phyloP scores from a whole-genome alignment of 2,329 filamentous ascomycete species.

The Metarhizium album region DNA sequence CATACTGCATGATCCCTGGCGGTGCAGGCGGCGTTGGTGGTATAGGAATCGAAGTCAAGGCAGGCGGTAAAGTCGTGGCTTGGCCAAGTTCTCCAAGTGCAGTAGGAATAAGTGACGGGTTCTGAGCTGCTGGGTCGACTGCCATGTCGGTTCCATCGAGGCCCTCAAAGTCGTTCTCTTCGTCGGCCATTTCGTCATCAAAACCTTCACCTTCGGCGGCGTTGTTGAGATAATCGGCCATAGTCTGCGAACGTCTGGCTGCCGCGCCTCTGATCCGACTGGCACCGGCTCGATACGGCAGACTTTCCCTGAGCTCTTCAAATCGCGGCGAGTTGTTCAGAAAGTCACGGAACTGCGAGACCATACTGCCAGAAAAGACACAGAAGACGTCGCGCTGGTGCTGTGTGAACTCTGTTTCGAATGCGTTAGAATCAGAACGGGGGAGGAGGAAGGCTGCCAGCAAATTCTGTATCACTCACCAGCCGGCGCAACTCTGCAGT shows the following conservation, averaged over 20 bases:
- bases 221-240: conserved; percentile 12
- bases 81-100: conserved; percentile 4
- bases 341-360: conserved; percentile 64
- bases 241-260: conserved; percentile 8
- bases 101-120: conserved; percentile 9
- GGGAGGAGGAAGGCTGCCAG: not conserved
- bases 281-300: conserved; percentile 10
- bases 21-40: conserved; percentile 18
- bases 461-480: conserved; percentile 33
- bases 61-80: conserved; percentile 2
- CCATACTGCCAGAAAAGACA: conserved; percentile 86
- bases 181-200: conserved; percentile 33
- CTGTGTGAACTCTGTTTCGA: conserved; percentile 68
- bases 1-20: conserved; percentile 14
- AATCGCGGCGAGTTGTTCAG: conserved; percentile 51
- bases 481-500: conserved; percentile 74
- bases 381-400: conserved; percentile 95
- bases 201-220: conserved; percentile 22
- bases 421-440: not conserved
- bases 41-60: conserved; percentile 16
- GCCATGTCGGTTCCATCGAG: conserved; percentile 29
- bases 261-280: conserved; percentile 8
- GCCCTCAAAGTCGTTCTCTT: conserved; percentile 34
- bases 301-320: conserved; percentile 29
- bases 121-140: conserved; percentile 21